Evolutionary conservation across 768 basidiomycete species (phyloP).

Genomic region (Leccinum imitatum): DNA sequence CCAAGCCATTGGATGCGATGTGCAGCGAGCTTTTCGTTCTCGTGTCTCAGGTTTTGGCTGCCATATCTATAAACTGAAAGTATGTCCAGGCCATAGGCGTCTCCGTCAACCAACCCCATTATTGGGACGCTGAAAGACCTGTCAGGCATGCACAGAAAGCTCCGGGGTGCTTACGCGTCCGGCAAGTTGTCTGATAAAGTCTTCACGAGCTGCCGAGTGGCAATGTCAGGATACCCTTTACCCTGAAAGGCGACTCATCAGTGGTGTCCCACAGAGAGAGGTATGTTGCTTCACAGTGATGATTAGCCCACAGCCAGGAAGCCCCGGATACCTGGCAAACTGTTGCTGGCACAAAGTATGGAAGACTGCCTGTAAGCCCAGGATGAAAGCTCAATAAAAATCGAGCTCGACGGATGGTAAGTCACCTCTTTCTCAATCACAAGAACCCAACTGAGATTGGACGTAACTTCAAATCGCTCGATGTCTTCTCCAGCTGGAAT

Average conservation of each 20-base stretch:
- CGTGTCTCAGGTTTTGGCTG: slow-evolving; percentile 67
- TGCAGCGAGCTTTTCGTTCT: slow-evolving; percentile 66
- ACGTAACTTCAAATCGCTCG: slow-evolving; percentile 52
- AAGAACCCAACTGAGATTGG: slow-evolving; percentile 70
- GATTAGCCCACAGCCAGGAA: slow-evolving; percentile 68
- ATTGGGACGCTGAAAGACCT: slow-evolving; percentile 62
- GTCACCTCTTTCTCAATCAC: slow-evolving; percentile 92
- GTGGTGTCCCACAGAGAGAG: background rate
- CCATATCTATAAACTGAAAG: slow-evolving; percentile 85
- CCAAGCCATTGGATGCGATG: slow-evolving; percentile 79
- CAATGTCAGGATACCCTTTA: slow-evolving; percentile 95
- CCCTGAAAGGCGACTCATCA: slow-evolving; percentile 52
- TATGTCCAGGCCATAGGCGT: slow-evolving; percentile 92
- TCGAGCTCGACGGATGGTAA: background rate
- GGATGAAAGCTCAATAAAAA: slow-evolving; percentile 1
- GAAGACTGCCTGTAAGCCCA: slow-evolving; percentile 76
- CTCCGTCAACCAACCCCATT: slow-evolving; percentile 81
- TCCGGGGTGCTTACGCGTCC: slow-evolving; percentile 41
- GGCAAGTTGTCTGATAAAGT: slow-evolving; percentile 69
- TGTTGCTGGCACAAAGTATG: slow-evolving; percentile 70
- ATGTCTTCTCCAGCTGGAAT: slow-evolving; percentile 81
- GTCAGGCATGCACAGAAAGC: background rate
- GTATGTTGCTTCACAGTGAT: slow-evolving; percentile 57
- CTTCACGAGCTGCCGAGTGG: slow-evolving; percentile 82
- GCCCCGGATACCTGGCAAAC: slow-evolving; percentile 46